Evolutionary conservation across 768 basidiomycete genomes (phyloP), one percentile per base, ranked within the genome.

Genomic region (Calocybe cyanea): DNA sequence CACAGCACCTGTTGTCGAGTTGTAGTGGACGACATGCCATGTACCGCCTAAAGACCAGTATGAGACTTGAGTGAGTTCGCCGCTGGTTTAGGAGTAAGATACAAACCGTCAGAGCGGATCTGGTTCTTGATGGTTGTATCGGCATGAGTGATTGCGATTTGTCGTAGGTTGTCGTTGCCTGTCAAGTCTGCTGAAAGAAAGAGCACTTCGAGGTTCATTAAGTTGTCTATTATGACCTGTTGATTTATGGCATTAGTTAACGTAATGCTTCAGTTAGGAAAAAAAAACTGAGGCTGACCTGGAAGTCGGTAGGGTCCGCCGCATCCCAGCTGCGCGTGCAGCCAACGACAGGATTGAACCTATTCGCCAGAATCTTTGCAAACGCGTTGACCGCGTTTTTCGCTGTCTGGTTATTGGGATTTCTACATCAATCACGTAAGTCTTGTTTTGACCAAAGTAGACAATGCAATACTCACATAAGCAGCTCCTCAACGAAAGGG

Each of bases 171-270:
- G 5, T 69, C 54, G 52, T 86, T 85, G 1, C 77, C 74, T 0
- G 81, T 85, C 18, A 85, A 62, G n/a, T 63, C 63, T 33, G 70
- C 77, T 5, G 78, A 77, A 4, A 70, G 70, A 57, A 80, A 80
- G n/a, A 85, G 61, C 13, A 83, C 67, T 61, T 86, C 82, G 15
- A 87, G 73, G 54, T 82, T 87, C 81, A 87, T 85, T 83, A 87
- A 84, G 58, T 84, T 85, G 65, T 87, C 84, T 37, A 86, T 85
- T 59, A 87, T 85, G 40, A 86, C 83, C 78, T 77, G 49, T 7
- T 41, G 37, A 34, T n/a, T n/a, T 33, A 35, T 8, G 1, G 37
- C 36, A 34, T 4, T 9, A 8, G 11, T 18, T 8, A 34, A n/a
- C 2, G n/a, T 7, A 30, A 23, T 14, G 20, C n/a, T n/a, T n/a